Conservation (phyloP, 225 moss, liverwort and hornwort genomes). For the Straminergon stramineum region DNA sequence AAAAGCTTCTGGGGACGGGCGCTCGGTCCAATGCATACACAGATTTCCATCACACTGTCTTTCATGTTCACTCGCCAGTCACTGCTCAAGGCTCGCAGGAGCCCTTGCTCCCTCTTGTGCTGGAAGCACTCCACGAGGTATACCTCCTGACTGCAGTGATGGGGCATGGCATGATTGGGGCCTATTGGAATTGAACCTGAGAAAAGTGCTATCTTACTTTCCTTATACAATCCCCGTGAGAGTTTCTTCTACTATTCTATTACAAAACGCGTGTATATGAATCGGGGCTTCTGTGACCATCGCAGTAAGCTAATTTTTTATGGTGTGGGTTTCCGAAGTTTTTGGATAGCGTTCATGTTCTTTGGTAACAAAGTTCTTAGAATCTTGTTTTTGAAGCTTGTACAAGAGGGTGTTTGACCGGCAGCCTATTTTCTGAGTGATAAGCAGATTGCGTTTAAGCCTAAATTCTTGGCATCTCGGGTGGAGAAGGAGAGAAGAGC, state of each 20-base stretch:
- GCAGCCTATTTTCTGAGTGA: not conserved
- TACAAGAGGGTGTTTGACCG: not conserved
- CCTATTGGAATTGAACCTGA: not conserved
- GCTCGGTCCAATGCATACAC: conserved; percentile 99
- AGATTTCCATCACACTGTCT: conserved; percentile 98
- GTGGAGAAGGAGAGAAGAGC: conserved; percentile 99
- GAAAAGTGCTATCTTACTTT: not conserved
- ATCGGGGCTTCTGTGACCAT: not conserved
- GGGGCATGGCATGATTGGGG: not conserved
- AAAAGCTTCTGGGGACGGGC: conserved; percentile 93
- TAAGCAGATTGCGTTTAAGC: conserved; percentile 93
- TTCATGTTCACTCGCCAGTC: conserved; percentile 99
- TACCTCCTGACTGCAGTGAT: not conserved
- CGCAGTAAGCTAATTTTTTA: not conserved
- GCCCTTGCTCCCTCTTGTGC: conserved; percentile 87
- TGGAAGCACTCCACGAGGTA: conserved; percentile 98
- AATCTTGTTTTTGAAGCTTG: not conserved
- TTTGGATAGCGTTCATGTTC: not conserved
- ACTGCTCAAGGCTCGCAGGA: conserved; percentile 92
- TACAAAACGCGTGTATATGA: not conserved
- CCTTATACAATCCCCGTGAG: not conserved
- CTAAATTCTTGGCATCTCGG: conserved; percentile 89
- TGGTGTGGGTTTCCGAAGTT: not conserved
- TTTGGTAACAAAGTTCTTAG: not conserved
- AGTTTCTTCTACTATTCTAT: not conserved